Conservation (phyloP, 2,329 filamentous ascomycete genomes). For the Mollisiaceae sp. region DNA sequence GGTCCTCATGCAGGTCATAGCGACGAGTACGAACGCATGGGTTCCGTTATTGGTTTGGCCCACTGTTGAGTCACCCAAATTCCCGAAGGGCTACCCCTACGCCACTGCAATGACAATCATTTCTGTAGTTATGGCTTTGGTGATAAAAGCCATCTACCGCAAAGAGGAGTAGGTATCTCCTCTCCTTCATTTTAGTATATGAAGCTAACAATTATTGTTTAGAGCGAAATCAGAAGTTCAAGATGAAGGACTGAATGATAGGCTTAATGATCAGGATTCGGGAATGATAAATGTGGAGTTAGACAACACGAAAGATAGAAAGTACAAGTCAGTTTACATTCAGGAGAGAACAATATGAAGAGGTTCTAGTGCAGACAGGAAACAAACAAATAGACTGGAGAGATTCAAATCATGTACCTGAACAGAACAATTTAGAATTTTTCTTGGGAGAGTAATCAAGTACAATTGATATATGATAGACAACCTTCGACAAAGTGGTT, state of each 20-base stretch:
- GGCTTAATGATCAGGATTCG: not conserved
- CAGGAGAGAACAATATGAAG: not conserved
- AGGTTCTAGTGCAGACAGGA: too few relatives aligned
- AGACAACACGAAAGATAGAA: not conserved
- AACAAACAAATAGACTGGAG: too few relatives aligned
- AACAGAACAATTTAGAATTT: too few relatives aligned
- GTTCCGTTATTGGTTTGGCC: constrained; percentile 49
- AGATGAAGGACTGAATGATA: not conserved
- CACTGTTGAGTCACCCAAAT: not conserved
- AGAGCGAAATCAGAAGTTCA: not conserved
- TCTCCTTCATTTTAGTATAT: not conserved
- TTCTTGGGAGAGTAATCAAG: too few relatives aligned
- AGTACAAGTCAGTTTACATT: not conserved
- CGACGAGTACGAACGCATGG: constrained; percentile 52
- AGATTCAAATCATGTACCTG: too few relatives aligned
- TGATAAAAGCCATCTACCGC: not conserved
- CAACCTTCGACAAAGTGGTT: too few relatives aligned
- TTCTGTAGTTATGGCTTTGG: not conserved
- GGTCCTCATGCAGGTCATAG: constrained; percentile 49
- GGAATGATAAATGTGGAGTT: not conserved
- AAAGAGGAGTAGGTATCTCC: constrained; percentile 1
- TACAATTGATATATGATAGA: too few relatives aligned
- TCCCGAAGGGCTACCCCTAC: not conserved
- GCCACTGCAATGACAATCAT: not conserved
- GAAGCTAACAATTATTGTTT: not conserved